Conservation (phyloP, 2,329 filamentous ascomycete genomes). For the Penicillium sp. region DNA sequence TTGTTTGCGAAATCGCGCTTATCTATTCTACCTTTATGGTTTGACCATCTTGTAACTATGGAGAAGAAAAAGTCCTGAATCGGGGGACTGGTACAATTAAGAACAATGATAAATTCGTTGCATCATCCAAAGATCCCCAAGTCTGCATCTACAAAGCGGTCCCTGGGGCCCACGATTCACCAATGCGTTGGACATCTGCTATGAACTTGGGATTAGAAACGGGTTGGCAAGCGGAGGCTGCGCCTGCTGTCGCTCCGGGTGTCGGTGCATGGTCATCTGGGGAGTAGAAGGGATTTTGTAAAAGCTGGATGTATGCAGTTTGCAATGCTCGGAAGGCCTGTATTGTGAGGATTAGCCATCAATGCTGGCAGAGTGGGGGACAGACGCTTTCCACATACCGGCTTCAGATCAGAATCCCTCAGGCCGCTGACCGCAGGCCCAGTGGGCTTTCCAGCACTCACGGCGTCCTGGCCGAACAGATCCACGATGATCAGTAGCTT, state of each 20-base stretch:
- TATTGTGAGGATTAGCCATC: slow-evolving; percentile 19
- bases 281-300: slow-evolving; percentile 94
- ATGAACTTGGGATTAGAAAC: slow-evolving; percentile 84
- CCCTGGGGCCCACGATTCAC: slow-evolving; percentile 81
- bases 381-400: slow-evolving; percentile 58
- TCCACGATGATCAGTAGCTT: slow-evolving; percentile 91
- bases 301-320: slow-evolving; percentile 82
- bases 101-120: slow-evolving; percentile 43
- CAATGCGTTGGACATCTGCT: slow-evolving; percentile 83
- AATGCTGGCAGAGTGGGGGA: slow-evolving; percentile 2
- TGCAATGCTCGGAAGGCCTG: slow-evolving; percentile 89
- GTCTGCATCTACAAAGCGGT: slow-evolving; percentile 73
- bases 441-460: slow-evolving; percentile 40
- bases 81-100: neutral
- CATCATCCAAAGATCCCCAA: slow-evolving; percentile 44
- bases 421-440: slow-evolving; percentile 65
- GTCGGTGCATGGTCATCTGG: slow-evolving; percentile 80
- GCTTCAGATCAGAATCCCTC: slow-evolving; percentile 84
- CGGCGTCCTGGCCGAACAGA: slow-evolving; percentile 72
- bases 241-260: slow-evolving; percentile 50
- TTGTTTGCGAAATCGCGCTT: neutral
- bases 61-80: neutral
- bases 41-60: neutral
- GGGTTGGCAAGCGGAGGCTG: slow-evolving; percentile 59
- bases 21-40: neutral